Conservation (phyloP, 176 grass and related monocot genomes). For the Bromus sterilis region DNA sequence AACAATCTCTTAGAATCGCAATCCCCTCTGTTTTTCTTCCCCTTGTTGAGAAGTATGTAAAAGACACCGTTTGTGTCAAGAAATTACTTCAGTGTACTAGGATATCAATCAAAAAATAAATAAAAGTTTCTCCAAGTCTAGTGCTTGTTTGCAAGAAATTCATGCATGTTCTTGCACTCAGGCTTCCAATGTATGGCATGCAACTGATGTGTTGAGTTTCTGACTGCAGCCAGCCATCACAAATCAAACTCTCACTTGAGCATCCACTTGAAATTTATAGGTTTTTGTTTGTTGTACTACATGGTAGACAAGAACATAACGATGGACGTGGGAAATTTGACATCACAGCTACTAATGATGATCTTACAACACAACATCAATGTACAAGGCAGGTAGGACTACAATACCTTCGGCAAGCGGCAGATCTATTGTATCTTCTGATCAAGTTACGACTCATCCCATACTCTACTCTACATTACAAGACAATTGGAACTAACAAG, state of each 20-base stretch:
- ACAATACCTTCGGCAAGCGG: neutral
- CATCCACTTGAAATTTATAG: neutral
- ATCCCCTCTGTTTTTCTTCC: neutral
- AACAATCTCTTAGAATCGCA: neutral
- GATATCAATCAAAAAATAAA: neutral
- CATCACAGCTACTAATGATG: conserved; percentile 6
- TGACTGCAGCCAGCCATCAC: neutral
- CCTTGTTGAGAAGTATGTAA: neutral
- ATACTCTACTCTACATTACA: conserved; percentile 20
- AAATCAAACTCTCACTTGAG: neutral
- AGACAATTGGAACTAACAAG: neutral
- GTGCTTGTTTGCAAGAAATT: neutral
- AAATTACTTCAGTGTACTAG: neutral
- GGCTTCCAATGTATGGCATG: neutral
- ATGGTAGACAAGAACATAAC: conserved; percentile 5
- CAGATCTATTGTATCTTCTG: neutral
- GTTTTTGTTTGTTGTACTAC: neutral
- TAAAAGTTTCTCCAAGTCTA: too few species aligned
- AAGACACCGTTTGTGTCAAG: neutral
- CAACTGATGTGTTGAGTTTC: neutral
- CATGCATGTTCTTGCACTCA: neutral
- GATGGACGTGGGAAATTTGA: neutral
- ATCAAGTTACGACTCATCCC: neutral
- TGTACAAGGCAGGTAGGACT: conserved; percentile 17
- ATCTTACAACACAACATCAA: conserved; percentile 17